Conservation (phyloP, 495 filamentous ascomycete genomes). For the Hypoxylon lenormandii region DNA sequence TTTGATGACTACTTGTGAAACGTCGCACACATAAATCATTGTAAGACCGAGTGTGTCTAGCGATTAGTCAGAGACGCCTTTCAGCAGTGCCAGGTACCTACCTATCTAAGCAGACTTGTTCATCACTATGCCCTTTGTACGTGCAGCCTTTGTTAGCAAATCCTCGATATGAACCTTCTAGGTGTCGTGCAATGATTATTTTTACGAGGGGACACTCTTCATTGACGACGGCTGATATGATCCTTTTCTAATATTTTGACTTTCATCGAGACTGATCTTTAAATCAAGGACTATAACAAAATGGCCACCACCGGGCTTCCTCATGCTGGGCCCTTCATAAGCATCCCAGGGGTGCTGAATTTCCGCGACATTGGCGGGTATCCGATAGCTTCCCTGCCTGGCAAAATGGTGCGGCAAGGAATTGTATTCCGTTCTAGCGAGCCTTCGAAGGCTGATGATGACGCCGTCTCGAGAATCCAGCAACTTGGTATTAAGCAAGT, state of each 20-base stretch:
- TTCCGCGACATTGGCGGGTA: slow-evolving; percentile 68
- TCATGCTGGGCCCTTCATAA: slow-evolving; percentile 59
- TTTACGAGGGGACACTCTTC: too few relatives aligned
- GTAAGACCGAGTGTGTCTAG: too few relatives aligned
- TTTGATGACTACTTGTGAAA: too few relatives aligned
- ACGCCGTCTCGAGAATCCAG: slow-evolving; percentile 62
- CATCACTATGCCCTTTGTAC: too few relatives aligned
- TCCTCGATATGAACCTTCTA: too few relatives aligned
- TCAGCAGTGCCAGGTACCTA: too few relatives aligned
- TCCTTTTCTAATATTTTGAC: neutral
- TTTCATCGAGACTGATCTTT: neutral
- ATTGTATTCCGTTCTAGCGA: slow-evolving; percentile 68
- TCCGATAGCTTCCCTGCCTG: slow-evolving; percentile 44
- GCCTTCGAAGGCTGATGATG: slow-evolving; percentile 59
- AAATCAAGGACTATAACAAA: neutral
- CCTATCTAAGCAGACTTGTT: too few relatives aligned
- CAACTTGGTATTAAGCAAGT: slow-evolving; percentile 67
- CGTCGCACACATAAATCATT: too few relatives aligned
- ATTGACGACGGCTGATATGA: neutral
- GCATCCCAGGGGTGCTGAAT: slow-evolving; percentile 64
- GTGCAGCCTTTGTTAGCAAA: too few relatives aligned
- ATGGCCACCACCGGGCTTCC: slow-evolving; percentile 21
- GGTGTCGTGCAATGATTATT: too few relatives aligned
- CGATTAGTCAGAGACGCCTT: too few relatives aligned
- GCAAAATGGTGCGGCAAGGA: slow-evolving; percentile 54